A percentile compares a stretch with the other conserved stretches of the same genome.
phyloP scores from a whole-genome alignment of 139 green algal genomes.

The Dunaliella primolecta region DNA sequence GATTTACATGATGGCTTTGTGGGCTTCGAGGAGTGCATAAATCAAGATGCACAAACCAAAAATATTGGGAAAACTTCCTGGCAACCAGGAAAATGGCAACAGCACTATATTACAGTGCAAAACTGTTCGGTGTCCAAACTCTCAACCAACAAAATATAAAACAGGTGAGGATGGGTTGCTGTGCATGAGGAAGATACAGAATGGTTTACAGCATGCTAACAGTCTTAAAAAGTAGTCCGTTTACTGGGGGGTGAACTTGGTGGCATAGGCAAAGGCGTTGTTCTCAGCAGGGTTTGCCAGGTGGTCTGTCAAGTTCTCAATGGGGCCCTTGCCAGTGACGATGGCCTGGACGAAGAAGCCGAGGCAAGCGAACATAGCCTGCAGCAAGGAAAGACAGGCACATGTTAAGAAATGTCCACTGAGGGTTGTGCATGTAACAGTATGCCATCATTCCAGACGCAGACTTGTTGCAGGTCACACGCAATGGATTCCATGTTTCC shows the following conservation, averaged over 20 bases:
- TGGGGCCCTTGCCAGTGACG: conserved; percentile 72
- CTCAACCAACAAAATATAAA: neutral
- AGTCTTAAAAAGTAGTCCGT: neutral
- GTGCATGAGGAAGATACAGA: neutral
- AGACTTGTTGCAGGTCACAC: too few species aligned
- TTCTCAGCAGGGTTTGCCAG: conserved; percentile 65
- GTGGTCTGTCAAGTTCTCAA: conserved; percentile 75
- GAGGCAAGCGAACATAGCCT: conserved; percentile 31
- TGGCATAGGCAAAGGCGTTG: conserved; percentile 79
- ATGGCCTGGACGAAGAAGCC: conserved; percentile 58
- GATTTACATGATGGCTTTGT: neutral
- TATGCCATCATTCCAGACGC: too few species aligned
- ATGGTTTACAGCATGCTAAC: neutral
- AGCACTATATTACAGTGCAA: neutral
- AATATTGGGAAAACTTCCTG: too few species aligned
- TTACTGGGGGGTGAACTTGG: conserved; percentile 56
- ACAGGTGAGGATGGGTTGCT: neutral
- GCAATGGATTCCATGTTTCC: too few species aligned
- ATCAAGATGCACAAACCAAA: too few species aligned
- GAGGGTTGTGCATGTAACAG: neutral
- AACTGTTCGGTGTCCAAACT: neutral
- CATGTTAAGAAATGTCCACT: neutral
- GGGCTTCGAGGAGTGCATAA: neutral
- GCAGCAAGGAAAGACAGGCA: neutral
- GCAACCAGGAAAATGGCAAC: too few species aligned